These are phyloP conservation scores for Taiozyma sp. DNA, from an alignment of 1,139 yeast species.

Conservation along the genomic window DNA sequence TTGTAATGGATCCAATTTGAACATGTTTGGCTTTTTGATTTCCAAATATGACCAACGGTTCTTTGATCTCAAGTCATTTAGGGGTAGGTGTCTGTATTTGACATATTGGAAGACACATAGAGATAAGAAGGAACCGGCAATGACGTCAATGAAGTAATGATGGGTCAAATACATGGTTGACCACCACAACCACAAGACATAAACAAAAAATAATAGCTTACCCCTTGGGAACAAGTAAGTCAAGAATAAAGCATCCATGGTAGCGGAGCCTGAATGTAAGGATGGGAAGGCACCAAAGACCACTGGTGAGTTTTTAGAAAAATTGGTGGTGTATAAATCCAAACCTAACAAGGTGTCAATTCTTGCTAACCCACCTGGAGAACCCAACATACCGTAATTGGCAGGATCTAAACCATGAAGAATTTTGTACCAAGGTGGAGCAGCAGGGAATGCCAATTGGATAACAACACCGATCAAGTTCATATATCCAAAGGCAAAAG, in stretches of 20 bases:
- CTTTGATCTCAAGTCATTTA: conserved; percentile 51
- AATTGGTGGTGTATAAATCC: conserved; percentile 83
- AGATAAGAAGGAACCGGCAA: conserved; percentile 83
- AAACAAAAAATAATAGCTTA: conserved; percentile 60
- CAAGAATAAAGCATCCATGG: conserved; percentile 86
- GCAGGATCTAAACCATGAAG: conserved; percentile 88
- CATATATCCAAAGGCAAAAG: conserved; percentile 97
- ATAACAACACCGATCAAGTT: conserved; percentile 78
- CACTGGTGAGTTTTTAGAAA: conserved; percentile 74
- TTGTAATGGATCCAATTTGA: conserved; percentile 31
- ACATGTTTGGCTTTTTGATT: conserved; percentile 28
- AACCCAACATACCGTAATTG: conserved; percentile 85
- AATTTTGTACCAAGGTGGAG: conserved; percentile 98
- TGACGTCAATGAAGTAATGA: conserved; percentile 88
- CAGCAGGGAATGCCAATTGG: conserved; percentile 87
- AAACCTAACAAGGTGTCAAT: conserved; percentile 79
- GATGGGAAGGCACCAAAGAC: conserved; percentile 99
- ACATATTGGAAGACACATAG: conserved; percentile 68
- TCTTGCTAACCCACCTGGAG: conserved; percentile 94
- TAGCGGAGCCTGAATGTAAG: conserved; percentile 88
- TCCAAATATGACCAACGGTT: conserved; percentile 81
- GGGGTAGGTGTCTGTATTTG: conserved; percentile 72
- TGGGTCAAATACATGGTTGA: conserved; percentile 95
- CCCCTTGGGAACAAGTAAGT: conserved; percentile 74
- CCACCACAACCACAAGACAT: conserved; percentile 97